Percentiles rank a stretch among this genome's conserved stretches.
phyloP scores from a whole-genome alignment of 2,329 filamentous ascomycete genomes.

The Arthroderma uncinatum region DNA sequence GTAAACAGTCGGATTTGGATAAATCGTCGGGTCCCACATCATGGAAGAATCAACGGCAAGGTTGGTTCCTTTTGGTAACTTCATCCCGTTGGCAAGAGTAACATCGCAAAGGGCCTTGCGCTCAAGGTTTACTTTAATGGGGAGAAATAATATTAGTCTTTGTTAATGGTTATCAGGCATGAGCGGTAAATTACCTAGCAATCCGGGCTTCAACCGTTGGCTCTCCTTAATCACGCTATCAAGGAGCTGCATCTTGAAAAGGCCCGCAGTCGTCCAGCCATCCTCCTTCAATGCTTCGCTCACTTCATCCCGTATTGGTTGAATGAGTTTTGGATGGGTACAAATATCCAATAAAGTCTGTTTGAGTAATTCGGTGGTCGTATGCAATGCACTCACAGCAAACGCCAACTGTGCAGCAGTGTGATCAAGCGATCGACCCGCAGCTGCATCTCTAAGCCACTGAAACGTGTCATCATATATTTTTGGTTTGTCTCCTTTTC shows the following conservation, averaged over 20 bases:
- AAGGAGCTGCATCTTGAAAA: constrained; percentile 32
- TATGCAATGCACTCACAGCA: constrained; percentile 19
- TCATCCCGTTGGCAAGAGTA: constrained; percentile 13
- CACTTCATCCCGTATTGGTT: constrained; percentile 17
- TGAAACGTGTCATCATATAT: constrained; percentile 17
- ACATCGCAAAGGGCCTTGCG: constrained; percentile 6
- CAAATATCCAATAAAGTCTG: constrained; percentile 18
- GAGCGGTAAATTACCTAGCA: neutral
- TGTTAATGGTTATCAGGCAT: neutral
- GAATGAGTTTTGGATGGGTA: constrained; percentile 7
- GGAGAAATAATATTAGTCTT: constrained; percentile 4
- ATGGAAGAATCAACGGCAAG: constrained; percentile 11
- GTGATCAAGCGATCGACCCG: constrained; percentile 17
- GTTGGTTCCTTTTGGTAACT: constrained; percentile 14
- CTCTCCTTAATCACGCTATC: constrained; percentile 36
- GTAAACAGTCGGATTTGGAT: constrained; percentile 14
- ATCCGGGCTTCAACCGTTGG: constrained; percentile 23
- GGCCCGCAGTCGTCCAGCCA: constrained; percentile 27
- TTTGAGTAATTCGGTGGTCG: constrained; percentile 18
- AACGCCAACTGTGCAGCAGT: constrained; percentile 16
- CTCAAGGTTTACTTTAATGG: neutral
- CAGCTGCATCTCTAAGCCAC: constrained; percentile 20
- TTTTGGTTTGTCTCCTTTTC: constrained; percentile 9
- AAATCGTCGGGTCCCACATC: constrained; percentile 16
- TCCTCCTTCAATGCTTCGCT: constrained; percentile 13